These are phyloP conservation scores for Arthrobotrys pseudoclavata DNA, from an alignment of 2,329 filamentous ascomycete species.

Conservation along the genomic window DNA sequence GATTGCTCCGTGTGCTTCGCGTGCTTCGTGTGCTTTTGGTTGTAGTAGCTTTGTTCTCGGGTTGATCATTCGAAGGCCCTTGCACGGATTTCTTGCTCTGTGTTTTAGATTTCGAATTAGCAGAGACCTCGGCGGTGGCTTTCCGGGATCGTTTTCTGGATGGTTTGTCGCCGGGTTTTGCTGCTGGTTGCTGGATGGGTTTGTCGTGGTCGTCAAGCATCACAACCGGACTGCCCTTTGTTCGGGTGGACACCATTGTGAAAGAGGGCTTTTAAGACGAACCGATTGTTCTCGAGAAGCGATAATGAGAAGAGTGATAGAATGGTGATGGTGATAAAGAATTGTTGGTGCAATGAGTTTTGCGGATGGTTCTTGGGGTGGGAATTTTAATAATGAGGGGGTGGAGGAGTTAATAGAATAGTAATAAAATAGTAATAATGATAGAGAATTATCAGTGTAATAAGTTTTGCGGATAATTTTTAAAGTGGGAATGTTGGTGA, in stretches of 20 bases:
- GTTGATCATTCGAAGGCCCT: not conserved
- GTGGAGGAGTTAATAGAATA: constrained; percentile 2
- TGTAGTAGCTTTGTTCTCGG: not conserved
- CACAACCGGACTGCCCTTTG: constrained; percentile 11
- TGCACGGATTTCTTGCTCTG: not conserved
- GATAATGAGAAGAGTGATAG: not conserved
- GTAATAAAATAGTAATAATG: too few species aligned
- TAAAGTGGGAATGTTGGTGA: too few species aligned
- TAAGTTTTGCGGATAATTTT: too few species aligned
- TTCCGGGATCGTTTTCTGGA: not conserved
- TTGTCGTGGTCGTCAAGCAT: constrained; percentile 33
- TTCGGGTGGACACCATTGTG: constrained; percentile 43
- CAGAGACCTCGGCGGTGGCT: not conserved
- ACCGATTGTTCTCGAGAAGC: not conserved
- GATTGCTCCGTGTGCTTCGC: constrained; percentile 1
- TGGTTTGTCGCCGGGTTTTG: not conserved
- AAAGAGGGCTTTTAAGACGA: not conserved
- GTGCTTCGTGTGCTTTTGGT: not conserved
- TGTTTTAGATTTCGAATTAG: not conserved
- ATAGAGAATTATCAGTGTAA: too few species aligned
- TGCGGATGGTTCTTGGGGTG: not conserved
- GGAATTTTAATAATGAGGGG: not conserved
- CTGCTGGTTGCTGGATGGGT: constrained; percentile 9
- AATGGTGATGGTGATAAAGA: not conserved
- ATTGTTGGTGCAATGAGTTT: constrained; percentile 3